Evolutionary conservation across 192 early-diverging fungal genomes (phyloP).

Genomic region (Linnemannia exigua): DNA sequence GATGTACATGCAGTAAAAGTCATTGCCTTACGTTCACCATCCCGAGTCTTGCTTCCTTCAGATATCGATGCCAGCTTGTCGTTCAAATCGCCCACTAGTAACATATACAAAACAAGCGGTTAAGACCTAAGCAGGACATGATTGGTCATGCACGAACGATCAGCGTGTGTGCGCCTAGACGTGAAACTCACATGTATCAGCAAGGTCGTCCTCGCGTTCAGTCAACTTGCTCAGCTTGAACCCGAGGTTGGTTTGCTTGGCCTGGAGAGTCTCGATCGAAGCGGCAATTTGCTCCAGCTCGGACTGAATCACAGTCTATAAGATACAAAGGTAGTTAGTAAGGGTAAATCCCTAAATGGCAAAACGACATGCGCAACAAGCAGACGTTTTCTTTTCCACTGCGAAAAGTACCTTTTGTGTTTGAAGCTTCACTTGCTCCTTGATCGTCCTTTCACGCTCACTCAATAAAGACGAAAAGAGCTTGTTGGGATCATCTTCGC

Average conservation of each 20-base stretch:
- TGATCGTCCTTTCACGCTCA: constrained; percentile 65
- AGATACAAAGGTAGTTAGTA: constrained; percentile 5
- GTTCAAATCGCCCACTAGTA: constrained; percentile 62
- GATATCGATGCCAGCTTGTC: constrained; percentile 60
- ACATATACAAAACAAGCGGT: not conserved
- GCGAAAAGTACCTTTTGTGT: constrained; percentile 61
- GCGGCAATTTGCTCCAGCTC: constrained; percentile 65
- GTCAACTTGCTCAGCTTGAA: constrained; percentile 59
- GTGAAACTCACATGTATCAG: constrained; percentile 49
- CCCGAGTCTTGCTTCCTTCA: constrained; percentile 33
- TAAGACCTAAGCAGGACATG: not conserved
- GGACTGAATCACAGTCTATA: constrained; percentile 47
- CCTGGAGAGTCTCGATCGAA: constrained; percentile 64
- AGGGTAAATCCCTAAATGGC: not conserved
- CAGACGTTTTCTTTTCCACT: not conserved
- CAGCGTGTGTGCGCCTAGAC: not conserved
- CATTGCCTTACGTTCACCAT: constrained; percentile 43
- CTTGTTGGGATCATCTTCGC: constrained; percentile 52
- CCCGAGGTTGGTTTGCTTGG: constrained; percentile 60
- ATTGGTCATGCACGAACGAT: not conserved
- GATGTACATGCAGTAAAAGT: not conserved
- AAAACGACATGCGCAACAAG: too few species aligned
- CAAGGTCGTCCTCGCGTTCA: constrained; percentile 59
- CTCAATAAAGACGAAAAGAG: constrained; percentile 63
- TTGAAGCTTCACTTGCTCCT: constrained; percentile 66